Conservation (phyloP, 371 early-diverging fungal species). For the Syncephalis fuscata region DNA sequence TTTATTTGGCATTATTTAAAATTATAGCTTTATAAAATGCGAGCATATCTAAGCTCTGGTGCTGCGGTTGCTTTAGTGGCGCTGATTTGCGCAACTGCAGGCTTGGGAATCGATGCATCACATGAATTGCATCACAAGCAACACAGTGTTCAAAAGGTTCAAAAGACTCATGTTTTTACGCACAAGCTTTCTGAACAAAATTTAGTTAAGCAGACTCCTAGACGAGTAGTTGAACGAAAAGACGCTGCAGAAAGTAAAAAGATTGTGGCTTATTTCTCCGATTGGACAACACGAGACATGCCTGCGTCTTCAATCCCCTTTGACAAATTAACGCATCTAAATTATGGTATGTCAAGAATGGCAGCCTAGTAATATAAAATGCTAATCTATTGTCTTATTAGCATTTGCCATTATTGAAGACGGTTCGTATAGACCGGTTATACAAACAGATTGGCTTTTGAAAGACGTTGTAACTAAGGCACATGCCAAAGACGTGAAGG, state of each 20-base stretch:
- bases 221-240: constrained; percentile 1
- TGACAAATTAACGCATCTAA: constrained; percentile 17
- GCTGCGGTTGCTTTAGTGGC: no score
- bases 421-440: constrained; percentile 9
- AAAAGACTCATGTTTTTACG: no score
- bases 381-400: background rate
- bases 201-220: no score
- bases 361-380: background rate
- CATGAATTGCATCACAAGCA: no score
- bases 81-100: no score
- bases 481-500: constrained; percentile 14
- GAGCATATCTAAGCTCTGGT: no score
- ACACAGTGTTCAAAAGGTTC: no score
- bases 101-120: no score
- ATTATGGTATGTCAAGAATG: constrained; percentile 7
- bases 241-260: constrained; percentile 5
- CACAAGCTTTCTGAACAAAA: no score
- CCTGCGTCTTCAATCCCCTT: constrained; percentile 13
- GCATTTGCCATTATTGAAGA: constrained; percentile 12
- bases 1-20: no score
- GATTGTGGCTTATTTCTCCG: constrained; percentile 17
- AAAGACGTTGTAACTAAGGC: constrained; percentile 8
- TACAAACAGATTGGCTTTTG: constrained; percentile 10
- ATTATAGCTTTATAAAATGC: no score
- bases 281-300: constrained; percentile 11